Evolutionary conservation across 306 rosid species (phyloP).

Genomic region (Dryas drummondii): DNA sequence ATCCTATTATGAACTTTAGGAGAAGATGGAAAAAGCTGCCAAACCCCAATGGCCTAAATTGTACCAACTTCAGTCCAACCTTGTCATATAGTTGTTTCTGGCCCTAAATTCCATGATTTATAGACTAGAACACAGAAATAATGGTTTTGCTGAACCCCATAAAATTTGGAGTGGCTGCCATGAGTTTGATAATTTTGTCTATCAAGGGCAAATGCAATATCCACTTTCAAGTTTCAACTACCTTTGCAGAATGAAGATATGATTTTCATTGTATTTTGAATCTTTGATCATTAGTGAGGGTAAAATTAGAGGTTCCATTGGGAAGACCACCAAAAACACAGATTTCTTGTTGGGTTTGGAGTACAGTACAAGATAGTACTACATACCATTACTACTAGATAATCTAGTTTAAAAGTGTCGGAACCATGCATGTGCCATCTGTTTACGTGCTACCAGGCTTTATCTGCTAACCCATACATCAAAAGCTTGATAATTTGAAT

Average conservation of each 20-base stretch:
- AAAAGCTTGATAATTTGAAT: background rate
- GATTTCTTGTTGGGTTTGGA: conserved; percentile 11
- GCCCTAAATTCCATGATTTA: background rate
- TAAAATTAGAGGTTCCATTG: conserved; percentile 6
- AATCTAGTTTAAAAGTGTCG: conserved; percentile 7
- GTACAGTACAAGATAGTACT: background rate
- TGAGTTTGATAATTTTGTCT: background rate
- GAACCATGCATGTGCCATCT: conserved; percentile 1
- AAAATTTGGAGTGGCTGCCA: background rate
- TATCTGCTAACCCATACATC: conserved; percentile 1
- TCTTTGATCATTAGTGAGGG: background rate
- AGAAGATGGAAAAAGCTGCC: background rate
- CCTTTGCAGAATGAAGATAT: background rate
- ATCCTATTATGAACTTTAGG: background rate
- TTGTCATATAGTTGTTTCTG: background rate
- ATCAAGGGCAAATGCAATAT: background rate
- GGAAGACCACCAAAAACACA: conserved; percentile 10
- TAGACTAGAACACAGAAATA: too few species aligned
- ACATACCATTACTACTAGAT: background rate
- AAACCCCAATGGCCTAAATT: background rate
- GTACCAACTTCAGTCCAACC: background rate
- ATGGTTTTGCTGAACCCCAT: background rate
- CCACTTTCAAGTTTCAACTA: background rate
- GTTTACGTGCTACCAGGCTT: conserved; percentile 14
- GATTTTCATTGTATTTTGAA: background rate